Percentiles rank a stretch among this genome's conserved stretches.
Conservation (phyloP, 2,329 filamentous ascomycete genomes). For the Alternaria incomplexa region DNA sequence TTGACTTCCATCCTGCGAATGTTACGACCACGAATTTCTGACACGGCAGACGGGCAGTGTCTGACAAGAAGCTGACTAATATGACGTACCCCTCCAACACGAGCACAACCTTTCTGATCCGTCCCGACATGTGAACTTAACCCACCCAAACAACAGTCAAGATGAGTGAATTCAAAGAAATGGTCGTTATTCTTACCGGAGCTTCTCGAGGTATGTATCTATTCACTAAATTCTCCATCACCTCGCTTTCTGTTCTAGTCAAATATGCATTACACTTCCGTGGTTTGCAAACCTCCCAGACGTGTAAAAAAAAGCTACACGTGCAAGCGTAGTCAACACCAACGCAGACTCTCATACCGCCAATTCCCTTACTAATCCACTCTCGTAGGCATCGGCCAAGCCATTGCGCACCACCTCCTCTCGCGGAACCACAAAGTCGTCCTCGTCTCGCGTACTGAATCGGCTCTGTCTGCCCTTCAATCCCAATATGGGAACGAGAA, state of each 20-base stretch:
- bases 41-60: too few relatives aligned
- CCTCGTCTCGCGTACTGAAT: constrained; percentile 62
- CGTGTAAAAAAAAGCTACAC: background rate
- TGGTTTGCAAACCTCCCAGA: background rate
- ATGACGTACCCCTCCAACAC: constrained; percentile 11
- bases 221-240: background rate
- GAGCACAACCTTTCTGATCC: background rate
- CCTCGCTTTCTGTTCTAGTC: background rate
- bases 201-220: constrained; percentile 63
- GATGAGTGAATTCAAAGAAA: constrained; percentile 41
- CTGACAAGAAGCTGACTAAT: constrained; percentile 12
- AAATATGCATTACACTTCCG: background rate
- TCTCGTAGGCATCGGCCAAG: constrained; percentile 64
- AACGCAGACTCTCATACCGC: background rate
- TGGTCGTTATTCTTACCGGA: constrained; percentile 63
- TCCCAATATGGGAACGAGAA: constrained; percentile 57
- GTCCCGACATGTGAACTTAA: background rate
- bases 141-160: constrained; percentile 2
- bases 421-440: constrained; percentile 62
- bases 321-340: background rate
- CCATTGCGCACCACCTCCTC: constrained; percentile 66
- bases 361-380: too few relatives aligned
- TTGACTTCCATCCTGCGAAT: too few relatives aligned
- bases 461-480: constrained; percentile 53
- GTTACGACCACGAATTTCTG: too few relatives aligned